Base-by-base conservation (phyloP, 805 yeast species). In the Hanseniaspora thailandica region DNA sequence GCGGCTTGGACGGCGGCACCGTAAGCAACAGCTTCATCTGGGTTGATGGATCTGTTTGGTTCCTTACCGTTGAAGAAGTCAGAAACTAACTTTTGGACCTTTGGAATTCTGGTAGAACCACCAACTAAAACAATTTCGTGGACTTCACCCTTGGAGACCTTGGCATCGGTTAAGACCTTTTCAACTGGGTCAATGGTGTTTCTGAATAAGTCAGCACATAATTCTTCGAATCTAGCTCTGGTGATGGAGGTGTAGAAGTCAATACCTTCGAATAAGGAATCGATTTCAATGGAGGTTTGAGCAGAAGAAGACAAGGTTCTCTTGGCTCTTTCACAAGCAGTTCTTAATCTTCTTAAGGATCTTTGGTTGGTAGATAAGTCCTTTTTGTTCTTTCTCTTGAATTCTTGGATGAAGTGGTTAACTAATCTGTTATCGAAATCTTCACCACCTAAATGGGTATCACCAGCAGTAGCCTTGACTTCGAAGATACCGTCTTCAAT, bases 1-100 rank as follows among this genome's bases (percentile, higher is more conserved):
- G 96, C 97, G 64, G 96, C 97, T 78, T 88, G 97, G 63, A 88
- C 97, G 62, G 97, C 97, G 62, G 97, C 97, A 84, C 97, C 97
- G 77, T 88, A 88, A 67, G 97, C 97, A 73, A 88, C 97, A 69
- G 97, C 97, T 78, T 88, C 97, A 79, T 89, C 97, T 65, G 97
- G 97, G 84, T 89, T 89, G 74, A 89, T 89, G 56, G 96, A 87
- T 79, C 83, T 87, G 81, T 87, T 86, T 74, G 96, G 96, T 76
- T 89, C 96, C 78, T 89, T 90, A 72, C 97, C 97, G 75, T 89
- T 87, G 83, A 90, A 89, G 85, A 78, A 90, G 74, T 90, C 97
- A 63, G 96, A 85, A 55, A 89, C 96, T 66, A 89, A 81, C 74
- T 89, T 89, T 77, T 89, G 97, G 63, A 90, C 84, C 80, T 86